phyloP scores from a whole-genome alignment of 768 basidiomycete genomes.

The Rubroboletus pulcherrimus region DNA sequence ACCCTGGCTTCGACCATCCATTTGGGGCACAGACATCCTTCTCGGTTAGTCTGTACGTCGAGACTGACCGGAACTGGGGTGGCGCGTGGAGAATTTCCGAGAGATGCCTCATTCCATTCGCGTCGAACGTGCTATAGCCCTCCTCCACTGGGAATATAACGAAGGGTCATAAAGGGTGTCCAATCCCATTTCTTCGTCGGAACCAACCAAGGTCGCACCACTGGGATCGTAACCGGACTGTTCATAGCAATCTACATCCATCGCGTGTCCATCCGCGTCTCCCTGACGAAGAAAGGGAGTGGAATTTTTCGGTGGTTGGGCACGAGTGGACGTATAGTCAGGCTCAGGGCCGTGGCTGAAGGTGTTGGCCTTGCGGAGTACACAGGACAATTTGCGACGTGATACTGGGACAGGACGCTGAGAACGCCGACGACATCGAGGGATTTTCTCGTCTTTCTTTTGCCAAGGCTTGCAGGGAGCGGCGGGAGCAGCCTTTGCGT shows the following conservation, averaged over 20 bases:
- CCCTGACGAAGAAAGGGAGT: not conserved
- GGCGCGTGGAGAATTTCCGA: not conserved
- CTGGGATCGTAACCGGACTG: not conserved
- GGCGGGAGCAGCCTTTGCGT: not conserved
- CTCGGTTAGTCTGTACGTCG: not conserved
- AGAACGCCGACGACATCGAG: not conserved
- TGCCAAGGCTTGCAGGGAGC: not conserved
- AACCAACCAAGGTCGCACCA: not conserved
- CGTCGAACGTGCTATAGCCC: conserved; percentile 1
- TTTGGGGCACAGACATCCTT: conserved; percentile 22
- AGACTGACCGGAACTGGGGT: not conserved
- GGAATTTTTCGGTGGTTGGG: not conserved
- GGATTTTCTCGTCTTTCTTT: not conserved
- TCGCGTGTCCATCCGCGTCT: not conserved
- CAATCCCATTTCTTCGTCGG: not conserved
- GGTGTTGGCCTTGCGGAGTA: not conserved
- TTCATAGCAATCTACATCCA: not conserved
- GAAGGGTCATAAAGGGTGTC: conserved; percentile 5
- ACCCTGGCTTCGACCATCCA: conserved; percentile 19
- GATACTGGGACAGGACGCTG: not conserved
- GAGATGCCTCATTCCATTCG: not conserved
- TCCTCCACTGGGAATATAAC: conserved; percentile 7
- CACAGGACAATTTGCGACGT: not conserved
- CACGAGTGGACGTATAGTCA: not conserved
- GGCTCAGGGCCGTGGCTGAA: not conserved